These are phyloP conservation scores for Aspergillus sp. DNA, from an alignment of 2,329 filamentous ascomycete species.

Conservation along the genomic window DNA sequence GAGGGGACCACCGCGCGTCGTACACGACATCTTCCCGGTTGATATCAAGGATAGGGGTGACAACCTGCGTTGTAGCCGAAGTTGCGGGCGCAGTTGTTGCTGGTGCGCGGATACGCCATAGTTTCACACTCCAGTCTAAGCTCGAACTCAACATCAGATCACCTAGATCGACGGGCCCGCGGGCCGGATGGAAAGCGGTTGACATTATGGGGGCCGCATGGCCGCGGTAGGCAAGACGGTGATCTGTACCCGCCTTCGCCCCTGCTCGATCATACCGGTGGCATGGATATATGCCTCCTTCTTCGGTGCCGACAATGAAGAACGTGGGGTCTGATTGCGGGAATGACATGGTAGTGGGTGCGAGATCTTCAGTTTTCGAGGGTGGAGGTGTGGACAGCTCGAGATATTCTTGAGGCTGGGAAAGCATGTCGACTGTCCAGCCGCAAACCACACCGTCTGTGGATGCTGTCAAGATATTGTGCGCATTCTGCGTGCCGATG, in stretches of 20 bases:
- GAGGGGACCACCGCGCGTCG: conserved; percentile 90
- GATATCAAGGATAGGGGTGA: conserved; percentile 81
- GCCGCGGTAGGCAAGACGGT: conserved; percentile 81
- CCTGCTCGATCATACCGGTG: conserved; percentile 96
- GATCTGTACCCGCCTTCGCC: conserved; percentile 92
- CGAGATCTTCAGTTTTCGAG: conserved; percentile 89
- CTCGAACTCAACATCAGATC: conserved; percentile 91
- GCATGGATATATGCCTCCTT: conserved; percentile 93
- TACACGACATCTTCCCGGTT: conserved; percentile 95
- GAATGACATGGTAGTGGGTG: conserved; percentile 92
- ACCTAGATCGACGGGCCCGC: conserved; percentile 88
- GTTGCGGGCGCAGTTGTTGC: conserved; percentile 42
- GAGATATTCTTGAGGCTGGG: conserved; percentile 90
- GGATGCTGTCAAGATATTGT: conserved; percentile 96
- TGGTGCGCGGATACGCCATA: conserved; percentile 80
- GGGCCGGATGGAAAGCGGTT: conserved; percentile 89
- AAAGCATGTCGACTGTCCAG: conserved; percentile 97
- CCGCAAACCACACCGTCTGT: conserved; percentile 96
- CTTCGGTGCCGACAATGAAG: conserved; percentile 94
- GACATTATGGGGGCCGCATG: conserved; percentile 95
- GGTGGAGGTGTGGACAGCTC: conserved; percentile 83
- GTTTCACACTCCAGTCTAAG: conserved; percentile 94
- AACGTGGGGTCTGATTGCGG: conserved; percentile 94
- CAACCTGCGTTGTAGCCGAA: conserved; percentile 46
- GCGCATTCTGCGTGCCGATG: conserved; percentile 96